Percentiles rank a stretch among this genome's conserved stretches.
Conservation (phyloP, 257 asterid species). For the Prunella vulgaris region DNA sequence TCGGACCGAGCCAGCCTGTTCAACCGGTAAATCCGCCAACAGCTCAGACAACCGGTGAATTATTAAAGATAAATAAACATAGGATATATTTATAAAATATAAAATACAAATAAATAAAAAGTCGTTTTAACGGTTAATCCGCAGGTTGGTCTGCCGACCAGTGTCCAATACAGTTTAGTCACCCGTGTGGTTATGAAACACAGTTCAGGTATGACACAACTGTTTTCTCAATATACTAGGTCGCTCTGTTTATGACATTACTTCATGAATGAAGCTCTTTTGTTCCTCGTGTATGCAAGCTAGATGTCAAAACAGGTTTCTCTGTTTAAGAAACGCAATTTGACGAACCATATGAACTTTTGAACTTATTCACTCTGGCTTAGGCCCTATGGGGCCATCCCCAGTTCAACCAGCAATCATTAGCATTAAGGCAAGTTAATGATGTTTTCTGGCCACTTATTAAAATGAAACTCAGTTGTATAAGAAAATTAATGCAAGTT, state of each 20-base stretch:
- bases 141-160: no score
- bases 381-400: background rate
- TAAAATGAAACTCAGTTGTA: background rate
- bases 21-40: no score
- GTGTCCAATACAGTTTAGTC: no score
- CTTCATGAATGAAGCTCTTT: background rate
- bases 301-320: background rate
- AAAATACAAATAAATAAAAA: no score
- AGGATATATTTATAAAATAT: no score
- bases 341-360: background rate
- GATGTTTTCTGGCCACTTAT: background rate
- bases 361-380: background rate
- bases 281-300: background rate
- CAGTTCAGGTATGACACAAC: background rate
- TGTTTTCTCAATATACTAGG: no score
- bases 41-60: no score
- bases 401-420: background rate
- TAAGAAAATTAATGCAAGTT: background rate
- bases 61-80: no score
- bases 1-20: no score
- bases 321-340: background rate
- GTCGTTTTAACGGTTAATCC: no score
- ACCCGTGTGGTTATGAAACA: no score
- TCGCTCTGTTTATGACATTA: background rate
- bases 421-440: background rate